A percentile compares a stretch with the other conserved stretches of the same genome.
Conservation (phyloP, 345 rosid genomes). For the Murraya koenigii region DNA sequence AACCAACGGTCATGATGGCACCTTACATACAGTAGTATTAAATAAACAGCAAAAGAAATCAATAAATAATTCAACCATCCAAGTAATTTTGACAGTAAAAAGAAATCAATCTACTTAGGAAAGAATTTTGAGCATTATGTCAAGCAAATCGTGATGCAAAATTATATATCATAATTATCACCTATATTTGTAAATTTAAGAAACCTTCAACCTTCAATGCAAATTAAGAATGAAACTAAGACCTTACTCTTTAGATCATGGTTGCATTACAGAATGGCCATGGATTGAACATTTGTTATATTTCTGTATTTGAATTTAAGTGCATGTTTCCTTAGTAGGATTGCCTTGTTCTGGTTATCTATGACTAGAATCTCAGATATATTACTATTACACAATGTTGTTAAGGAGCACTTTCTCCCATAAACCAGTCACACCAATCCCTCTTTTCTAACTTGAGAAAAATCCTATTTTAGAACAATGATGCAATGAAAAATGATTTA, state of each 20-base stretch:
- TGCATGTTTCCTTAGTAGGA: background rate
- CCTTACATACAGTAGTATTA: background rate
- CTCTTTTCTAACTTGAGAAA: background rate
- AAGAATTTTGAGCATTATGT: background rate
- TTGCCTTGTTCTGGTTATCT: background rate
- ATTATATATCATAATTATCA: background rate
- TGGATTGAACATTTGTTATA: background rate
- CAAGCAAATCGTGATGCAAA: background rate
- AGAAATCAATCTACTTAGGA: background rate
- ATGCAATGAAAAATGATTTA: background rate
- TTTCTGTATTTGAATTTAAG: fast-evolving
- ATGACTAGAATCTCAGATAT: background rate
- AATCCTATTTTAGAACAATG: background rate
- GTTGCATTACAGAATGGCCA: background rate
- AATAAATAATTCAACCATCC: background rate
- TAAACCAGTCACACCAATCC: background rate
- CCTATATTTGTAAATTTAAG: background rate
- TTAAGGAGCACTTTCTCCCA: too few relatives aligned
- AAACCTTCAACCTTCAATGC: background rate
- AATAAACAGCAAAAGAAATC: background rate
- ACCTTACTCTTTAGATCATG: background rate
- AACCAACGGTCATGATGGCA: background rate
- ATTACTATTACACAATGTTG: background rate
- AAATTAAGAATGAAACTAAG: background rate
- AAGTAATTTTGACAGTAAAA: background rate